Base-by-base conservation (phyloP, 495 filamentous ascomycete species). In the Astrocystis sublimbata region DNA sequence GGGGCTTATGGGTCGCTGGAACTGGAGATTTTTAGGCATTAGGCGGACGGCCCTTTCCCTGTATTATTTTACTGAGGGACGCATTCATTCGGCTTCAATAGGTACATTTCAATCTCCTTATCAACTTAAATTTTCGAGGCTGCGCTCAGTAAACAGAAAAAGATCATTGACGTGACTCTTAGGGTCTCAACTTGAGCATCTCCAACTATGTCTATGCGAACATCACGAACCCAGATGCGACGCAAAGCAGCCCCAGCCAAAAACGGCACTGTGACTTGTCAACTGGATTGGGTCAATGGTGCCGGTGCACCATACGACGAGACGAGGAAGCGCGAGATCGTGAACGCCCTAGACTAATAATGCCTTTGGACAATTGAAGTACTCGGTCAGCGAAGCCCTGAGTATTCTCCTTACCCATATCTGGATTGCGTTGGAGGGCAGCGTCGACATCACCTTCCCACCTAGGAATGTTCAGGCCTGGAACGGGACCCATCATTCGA, bases 161-260 rank as follows among this genome's bases (percentile, higher is more conserved):
- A n/a, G n/a, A n/a, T n/a, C n/a, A n/a, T n/a, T n/a, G n/a, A n/a
- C n/a, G n/a, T n/a, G n/a, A n/a, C n/a, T n/a, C n/a, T n/a, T n/a
- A n/a, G n/a, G n/a, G n/a, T n/a, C n/a, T n/a, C n/a, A n/a, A n/a
- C n/a, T n/a, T n/a, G n/a, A n/a, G 35, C 24, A 42, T 2, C n/a
- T 23, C 57, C 12, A 13, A 47, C n/a, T 60, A 49, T 26, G 15
- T 51, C 30, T 24, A 49, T 46, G 57, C 17, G 24, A 60, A 51
- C 15, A 51, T 60, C 57, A 51, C 57, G 9, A 51, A 60, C 7
- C 57, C 57, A 1, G 57, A 59, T 28, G 42, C 56, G 13, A 59
- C 56, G 12, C 42, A 59, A 45, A 13, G 8, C 19, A n/a, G 23
- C 4, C 0, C 40, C 4, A 58, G 28, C 24, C 53, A 15, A 30